phyloP scores from a whole-genome alignment of 2,329 filamentous ascomycete species.

The Sporothrix phasma region DNA sequence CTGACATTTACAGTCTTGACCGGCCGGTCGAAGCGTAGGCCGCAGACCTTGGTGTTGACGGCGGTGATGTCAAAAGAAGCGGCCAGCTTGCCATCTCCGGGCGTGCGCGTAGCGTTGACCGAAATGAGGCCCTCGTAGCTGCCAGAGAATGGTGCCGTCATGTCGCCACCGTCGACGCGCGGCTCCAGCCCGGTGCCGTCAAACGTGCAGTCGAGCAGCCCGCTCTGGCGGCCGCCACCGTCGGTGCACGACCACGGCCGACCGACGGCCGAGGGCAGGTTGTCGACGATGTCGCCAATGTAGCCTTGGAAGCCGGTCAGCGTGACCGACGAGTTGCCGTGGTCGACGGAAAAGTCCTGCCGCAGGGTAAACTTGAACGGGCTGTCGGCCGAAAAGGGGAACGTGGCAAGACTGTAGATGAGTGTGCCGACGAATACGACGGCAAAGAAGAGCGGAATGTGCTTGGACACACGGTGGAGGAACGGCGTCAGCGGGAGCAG shows the following conservation, averaged over 20 bases:
- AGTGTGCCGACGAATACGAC: slow-evolving; percentile 63
- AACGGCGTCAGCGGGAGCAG: slow-evolving; percentile 73
- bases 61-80: slow-evolving; percentile 60
- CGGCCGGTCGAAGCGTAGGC: slow-evolving; percentile 59
- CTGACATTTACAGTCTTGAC: slow-evolving; percentile 55
- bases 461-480: slow-evolving; percentile 74
- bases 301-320: slow-evolving; percentile 60
- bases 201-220: slow-evolving; percentile 60
- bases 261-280: slow-evolving; percentile 61
- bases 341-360: slow-evolving; percentile 69
- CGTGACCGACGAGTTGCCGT: slow-evolving; percentile 57
- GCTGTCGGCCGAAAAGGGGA: slow-evolving; percentile 73
- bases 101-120: slow-evolving; percentile 45
- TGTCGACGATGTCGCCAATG: slow-evolving; percentile 53
- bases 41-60: slow-evolving; percentile 68
- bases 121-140: slow-evolving; percentile 51
- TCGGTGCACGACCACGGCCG: slow-evolving; percentile 45
- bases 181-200: slow-evolving; percentile 36
- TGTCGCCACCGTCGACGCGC: slow-evolving; percentile 39
- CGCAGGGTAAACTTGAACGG: slow-evolving; percentile 82
- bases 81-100: slow-evolving; percentile 23
- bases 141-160: slow-evolving; percentile 47
- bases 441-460: slow-evolving; percentile 69
- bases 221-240: slow-evolving; percentile 33
- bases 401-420: slow-evolving; percentile 76